phyloP scores from a whole-genome alignment of 371 early-diverging fungal genomes.

The Smittium mucronatum region DNA sequence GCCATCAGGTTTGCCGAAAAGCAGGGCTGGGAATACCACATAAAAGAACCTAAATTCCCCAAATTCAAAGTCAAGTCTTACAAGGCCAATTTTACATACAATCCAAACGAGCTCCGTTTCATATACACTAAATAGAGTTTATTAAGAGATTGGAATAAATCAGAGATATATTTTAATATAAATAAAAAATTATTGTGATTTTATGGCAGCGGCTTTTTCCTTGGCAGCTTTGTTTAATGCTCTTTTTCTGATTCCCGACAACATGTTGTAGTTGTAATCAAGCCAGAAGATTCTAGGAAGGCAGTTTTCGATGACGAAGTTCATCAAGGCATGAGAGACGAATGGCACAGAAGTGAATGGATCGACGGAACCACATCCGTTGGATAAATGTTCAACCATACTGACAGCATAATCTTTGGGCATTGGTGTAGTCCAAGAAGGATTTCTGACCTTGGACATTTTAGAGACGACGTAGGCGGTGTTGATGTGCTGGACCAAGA shows the following conservation, averaged over 20 bases:
- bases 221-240: constrained; percentile 55
- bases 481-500: constrained; percentile 80
- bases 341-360: constrained; percentile 66
- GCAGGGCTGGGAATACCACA: constrained; percentile 85
- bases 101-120: constrained; percentile 55
- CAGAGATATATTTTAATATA: neutral
- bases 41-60: constrained; percentile 69
- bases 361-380: constrained; percentile 49
- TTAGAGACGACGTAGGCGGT: constrained; percentile 86
- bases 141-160: neutral
- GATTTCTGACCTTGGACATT: constrained; percentile 82
- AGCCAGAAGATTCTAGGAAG: constrained; percentile 48
- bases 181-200: constrained; percentile 7
- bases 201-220: constrained; percentile 36
- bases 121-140: constrained; percentile 63
- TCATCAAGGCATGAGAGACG: constrained; percentile 62
- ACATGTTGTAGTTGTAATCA: constrained; percentile 43
- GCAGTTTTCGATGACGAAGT: constrained; percentile 57
- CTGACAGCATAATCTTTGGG: constrained; percentile 64
- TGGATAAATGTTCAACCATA: constrained; percentile 62
- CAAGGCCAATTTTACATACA: constrained; percentile 81
- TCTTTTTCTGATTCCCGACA: constrained; percentile 56
- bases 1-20: constrained; percentile 87
- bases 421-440: constrained; percentile 64
- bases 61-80: constrained; percentile 67